Evolutionary conservation across 164 flowering plant species (phyloP).

Genomic region (Hamamelis virginiana): DNA sequence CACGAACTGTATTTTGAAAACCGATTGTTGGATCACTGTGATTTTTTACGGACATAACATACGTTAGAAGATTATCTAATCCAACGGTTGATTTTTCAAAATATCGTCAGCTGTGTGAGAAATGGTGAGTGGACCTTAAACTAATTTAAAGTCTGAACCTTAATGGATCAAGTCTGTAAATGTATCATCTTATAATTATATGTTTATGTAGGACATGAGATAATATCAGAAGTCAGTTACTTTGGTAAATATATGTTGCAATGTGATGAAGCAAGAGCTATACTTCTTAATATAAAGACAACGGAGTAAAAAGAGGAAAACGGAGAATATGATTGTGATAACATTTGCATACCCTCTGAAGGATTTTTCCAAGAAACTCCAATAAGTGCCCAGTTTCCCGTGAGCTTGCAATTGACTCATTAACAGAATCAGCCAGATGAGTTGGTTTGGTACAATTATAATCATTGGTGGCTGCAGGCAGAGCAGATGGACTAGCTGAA

Average conservation of each 20-base stretch:
- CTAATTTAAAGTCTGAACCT: too few relatives aligned
- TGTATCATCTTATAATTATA: neutral
- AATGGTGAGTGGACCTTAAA: too few relatives aligned
- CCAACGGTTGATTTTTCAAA: too few relatives aligned
- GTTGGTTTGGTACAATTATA: constrained; percentile 5
- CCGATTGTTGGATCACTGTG: too few relatives aligned
- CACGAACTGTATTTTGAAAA: too few relatives aligned
- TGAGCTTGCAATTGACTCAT: constrained; percentile 24
- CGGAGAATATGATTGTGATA: neutral
- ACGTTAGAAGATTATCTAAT: too few relatives aligned
- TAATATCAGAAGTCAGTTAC: neutral
- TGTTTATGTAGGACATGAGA: neutral
- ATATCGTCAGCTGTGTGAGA: too few relatives aligned
- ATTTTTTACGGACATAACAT: too few relatives aligned
- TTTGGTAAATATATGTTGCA: too few relatives aligned
- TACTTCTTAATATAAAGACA: neutral
- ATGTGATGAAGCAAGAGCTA: too few relatives aligned
- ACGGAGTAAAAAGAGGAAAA: neutral
- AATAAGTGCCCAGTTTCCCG: constrained; percentile 56
- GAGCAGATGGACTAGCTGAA: constrained; percentile 18
- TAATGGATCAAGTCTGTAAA: too few relatives aligned
- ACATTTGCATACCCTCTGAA: constrained; percentile 49
- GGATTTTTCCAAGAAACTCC: constrained; percentile 66
- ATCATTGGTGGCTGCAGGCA: constrained; percentile 2
- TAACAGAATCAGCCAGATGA: constrained; percentile 14